Percentiles rank a stretch among this genome's conserved stretches.
Evolutionary conservation across 148 eudicot genomes (phyloP).

Genomic region (Mesembryanthemum crystallinum): DNA sequence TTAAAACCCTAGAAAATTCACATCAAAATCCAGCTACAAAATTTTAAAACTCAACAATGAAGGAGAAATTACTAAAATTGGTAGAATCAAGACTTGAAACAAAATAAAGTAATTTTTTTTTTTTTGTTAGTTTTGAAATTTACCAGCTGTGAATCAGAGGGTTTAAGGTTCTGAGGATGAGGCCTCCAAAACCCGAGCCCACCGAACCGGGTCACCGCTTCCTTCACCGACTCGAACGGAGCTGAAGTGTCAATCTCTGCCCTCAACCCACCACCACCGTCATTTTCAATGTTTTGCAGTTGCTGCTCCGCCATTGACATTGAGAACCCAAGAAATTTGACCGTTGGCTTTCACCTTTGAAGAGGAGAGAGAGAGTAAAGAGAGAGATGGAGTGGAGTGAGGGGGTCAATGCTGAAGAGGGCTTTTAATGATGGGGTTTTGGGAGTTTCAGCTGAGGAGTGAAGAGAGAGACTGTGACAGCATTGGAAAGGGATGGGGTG

Average conservation of each 20-base stretch:
- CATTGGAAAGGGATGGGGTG: too few relatives aligned
- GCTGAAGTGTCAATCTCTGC: conserved; percentile 90
- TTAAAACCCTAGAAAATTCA: background rate
- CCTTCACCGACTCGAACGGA: conserved; percentile 90
- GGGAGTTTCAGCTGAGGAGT: background rate
- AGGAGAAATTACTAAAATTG: background rate
- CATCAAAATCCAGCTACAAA: background rate
- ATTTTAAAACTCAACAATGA: background rate
- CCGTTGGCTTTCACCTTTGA: background rate
- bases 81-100: background rate
- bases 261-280: conserved; percentile 23
- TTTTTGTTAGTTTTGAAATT: background rate
- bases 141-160: conserved; percentile 20
- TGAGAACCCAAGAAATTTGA: background rate
- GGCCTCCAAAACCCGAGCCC: conserved; percentile 92
- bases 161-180: conserved; percentile 20
- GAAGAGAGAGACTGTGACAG: too few relatives aligned
- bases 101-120: background rate
- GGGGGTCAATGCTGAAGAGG: background rate
- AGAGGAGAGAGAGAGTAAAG: background rate
- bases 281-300: conserved; percentile 15
- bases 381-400: background rate
- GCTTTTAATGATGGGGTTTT: background rate
- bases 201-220: conserved; percentile 78
- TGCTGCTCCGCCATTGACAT: conserved; percentile 25